These are phyloP conservation scores for Dioszegia aurantiaca DNA, from an alignment of 768 basidiomycete species.

Conservation along the genomic window DNA sequence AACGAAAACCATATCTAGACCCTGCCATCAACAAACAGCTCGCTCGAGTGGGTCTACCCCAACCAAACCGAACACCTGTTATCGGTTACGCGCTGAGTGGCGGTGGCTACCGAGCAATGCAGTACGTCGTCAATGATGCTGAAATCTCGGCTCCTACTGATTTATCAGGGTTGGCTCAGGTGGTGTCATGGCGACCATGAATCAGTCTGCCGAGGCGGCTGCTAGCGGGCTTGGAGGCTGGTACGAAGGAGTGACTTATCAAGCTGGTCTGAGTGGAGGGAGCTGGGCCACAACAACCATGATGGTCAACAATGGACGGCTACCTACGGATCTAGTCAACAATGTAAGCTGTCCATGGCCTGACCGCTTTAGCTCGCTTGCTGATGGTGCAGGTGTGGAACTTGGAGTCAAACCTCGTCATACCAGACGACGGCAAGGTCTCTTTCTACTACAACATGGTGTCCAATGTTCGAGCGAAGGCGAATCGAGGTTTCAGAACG, in stretches of 20 bases:
- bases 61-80: constrained; percentile 39
- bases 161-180: constrained; percentile 28
- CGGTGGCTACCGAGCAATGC: constrained; percentile 68
- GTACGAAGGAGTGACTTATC: constrained; percentile 68
- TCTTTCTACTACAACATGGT: constrained; percentile 48
- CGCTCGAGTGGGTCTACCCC: constrained; percentile 24
- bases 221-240: constrained; percentile 64
- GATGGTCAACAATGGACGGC: constrained; percentile 43
- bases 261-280: constrained; percentile 58
- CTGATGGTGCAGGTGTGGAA: constrained; percentile 43
- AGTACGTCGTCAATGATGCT: constrained; percentile 60
- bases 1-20: constrained; percentile 22
- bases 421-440: constrained; percentile 45
- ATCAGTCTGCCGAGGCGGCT: constrained; percentile 60
- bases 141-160: neutral
- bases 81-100: constrained; percentile 64
- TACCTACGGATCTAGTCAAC: constrained; percentile 40
- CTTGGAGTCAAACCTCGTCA: constrained; percentile 47
- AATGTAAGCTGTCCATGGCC: constrained; percentile 31
- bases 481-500: constrained; percentile 37
- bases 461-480: constrained; percentile 44
- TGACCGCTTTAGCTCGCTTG: neutral
- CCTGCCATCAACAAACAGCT: constrained; percentile 32
- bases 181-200: constrained; percentile 55
- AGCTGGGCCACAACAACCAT: constrained; percentile 57